phyloP scores from a whole-genome alignment of 2,329 filamentous ascomycete species.

The Lachnellula cervina region DNA sequence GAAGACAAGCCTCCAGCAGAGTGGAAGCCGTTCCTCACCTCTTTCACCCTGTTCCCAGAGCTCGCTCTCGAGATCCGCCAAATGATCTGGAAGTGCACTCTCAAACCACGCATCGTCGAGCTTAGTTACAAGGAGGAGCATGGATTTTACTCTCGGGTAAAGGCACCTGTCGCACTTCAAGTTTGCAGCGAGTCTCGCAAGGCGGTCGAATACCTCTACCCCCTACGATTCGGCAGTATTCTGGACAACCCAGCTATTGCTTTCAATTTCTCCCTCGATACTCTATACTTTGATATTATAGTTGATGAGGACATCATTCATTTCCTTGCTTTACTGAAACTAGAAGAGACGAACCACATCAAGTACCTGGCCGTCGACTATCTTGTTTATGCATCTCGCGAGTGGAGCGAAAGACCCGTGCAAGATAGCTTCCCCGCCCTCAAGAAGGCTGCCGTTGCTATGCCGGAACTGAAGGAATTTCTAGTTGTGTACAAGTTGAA shows the following conservation, averaged over 20 bases:
- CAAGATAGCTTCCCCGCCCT: neutral
- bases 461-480: conserved; percentile 9
- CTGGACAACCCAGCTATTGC: conserved; percentile 4
- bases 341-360: conserved; percentile 4
- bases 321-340: conserved; percentile 7
- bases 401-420: neutral
- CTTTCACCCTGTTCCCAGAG: conserved; percentile 11
- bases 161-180: conserved; percentile 7
- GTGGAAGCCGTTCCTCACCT: neutral
- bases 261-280: conserved; percentile 22
- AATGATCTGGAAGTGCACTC: conserved; percentile 15
- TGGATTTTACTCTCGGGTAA: conserved; percentile 10
- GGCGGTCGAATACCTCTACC: conserved; percentile 8
- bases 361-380: conserved; percentile 9
- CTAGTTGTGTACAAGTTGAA: conserved; percentile 6
- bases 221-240: conserved; percentile 11
- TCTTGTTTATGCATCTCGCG: neutral
- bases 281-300: conserved; percentile 10
- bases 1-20: neutral
- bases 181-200: conserved; percentile 14
- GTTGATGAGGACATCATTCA: neutral
- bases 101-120: conserved; percentile 12
- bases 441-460: neutral
- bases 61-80: conserved; percentile 18
- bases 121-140: neutral